Evolutionary conservation across 345 rosid species (phyloP), one percentile per base, ranked within the genome.

Genomic region (Eucalyptus cloeziana): DNA sequence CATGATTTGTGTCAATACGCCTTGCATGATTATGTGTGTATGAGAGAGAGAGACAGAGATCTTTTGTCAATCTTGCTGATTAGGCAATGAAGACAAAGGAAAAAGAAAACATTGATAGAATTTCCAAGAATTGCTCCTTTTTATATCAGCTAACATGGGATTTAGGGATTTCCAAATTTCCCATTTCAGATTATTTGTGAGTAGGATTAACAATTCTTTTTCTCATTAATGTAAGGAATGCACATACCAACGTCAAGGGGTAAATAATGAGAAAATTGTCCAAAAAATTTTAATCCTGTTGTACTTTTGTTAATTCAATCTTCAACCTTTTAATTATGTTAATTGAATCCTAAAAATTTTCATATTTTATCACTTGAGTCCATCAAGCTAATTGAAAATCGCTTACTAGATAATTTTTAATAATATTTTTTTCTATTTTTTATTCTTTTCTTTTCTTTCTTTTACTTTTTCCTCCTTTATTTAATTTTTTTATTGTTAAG

Each of bases 341-440:
- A 56, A 22, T 56, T 56, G 30, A 56, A 24, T 56, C 6, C 5
- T 56, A 24, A 22, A 22, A 22, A 0, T 9, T 4, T 56, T 4
- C 12, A 24, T 22, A 24, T 0, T 56, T 56, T 10, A 8, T 10
- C 62, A 56, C 1, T 56, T 56, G 13, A 24, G 30, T 56, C 0
- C 0, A 1, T 56, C 1, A 1, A 22, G 0, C 1, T 56, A 56
- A 56, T 52, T 0, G 0, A 52, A 52, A 52, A 52, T 19, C 0
- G 1, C 5, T 52, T 19, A 19, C 2, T 3, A 52, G 1, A 52
- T 19, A 7, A 19, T 19, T 52, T 52, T 52, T 56, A 22, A 22
- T 24, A 56, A 56, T 22, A 8, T 7, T 7, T 56, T 0, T 56
- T 54, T 2, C 3, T 56, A 22, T 22, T 8, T 8, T 56, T 22